These are phyloP conservation scores for Pseudopithomyces maydicus DNA, from an alignment of 2,329 filamentous ascomycete genomes.

Conservation along the genomic window DNA sequence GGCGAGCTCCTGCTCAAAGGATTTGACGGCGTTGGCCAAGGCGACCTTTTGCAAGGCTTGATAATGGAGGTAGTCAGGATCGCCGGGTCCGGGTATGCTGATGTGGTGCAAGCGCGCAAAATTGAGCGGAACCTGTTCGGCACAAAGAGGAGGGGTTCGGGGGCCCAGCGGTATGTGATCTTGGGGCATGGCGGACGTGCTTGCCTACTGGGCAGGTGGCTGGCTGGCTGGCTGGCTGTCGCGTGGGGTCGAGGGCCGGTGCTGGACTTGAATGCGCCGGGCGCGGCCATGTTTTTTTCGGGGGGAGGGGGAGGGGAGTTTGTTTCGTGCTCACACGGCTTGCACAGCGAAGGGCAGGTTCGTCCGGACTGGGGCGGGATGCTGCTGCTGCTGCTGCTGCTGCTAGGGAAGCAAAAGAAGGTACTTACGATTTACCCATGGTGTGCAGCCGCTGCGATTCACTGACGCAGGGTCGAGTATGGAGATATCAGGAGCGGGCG, in stretches of 20 bases:
- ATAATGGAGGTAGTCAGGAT: slow-evolving; percentile 34
- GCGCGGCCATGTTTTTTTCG: no score
- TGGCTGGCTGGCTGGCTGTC: neutral
- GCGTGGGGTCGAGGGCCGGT: slow-evolving; percentile 9
- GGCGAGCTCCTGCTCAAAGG: slow-evolving; percentile 29
- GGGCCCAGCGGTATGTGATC: slow-evolving; percentile 21
- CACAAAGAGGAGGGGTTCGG: slow-evolving; percentile 29
- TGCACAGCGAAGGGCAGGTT: slow-evolving; percentile 24
- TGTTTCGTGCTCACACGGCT: slow-evolving; percentile 7
- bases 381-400: slow-evolving; percentile 15
- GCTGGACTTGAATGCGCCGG: neutral
- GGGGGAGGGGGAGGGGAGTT: no score
- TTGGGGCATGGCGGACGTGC: neutral
- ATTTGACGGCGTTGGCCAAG: slow-evolving; percentile 30
- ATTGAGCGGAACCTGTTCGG: slow-evolving; percentile 31
- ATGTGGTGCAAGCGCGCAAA: slow-evolving; percentile 35
- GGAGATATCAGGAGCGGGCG: neutral
- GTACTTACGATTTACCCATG: slow-evolving; percentile 51
- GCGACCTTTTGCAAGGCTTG: slow-evolving; percentile 26
- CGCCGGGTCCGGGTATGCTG: slow-evolving; percentile 26
- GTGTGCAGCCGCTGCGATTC: slow-evolving; percentile 11
- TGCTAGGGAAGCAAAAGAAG: slow-evolving; percentile 21
- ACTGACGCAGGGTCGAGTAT: neutral
- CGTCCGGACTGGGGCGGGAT: slow-evolving; percentile 16
- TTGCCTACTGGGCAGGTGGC: slow-evolving; percentile 5